These are phyloP conservation scores for Solanum chiquidenum DNA, from an alignment of 257 asterid genomes.

Conservation along the genomic window DNA sequence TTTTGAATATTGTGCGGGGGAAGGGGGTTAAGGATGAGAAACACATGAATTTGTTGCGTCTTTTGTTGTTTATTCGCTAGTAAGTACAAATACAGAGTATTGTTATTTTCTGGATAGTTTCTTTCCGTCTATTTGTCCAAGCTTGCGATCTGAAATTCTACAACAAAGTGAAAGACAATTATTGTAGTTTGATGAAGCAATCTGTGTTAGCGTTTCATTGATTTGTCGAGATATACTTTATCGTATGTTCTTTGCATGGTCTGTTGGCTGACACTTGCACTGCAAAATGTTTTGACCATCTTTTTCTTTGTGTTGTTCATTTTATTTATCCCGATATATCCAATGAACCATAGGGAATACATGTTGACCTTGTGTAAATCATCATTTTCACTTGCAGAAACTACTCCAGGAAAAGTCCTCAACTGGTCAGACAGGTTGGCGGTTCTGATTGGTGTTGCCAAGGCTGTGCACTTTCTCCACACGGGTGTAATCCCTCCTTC, in stretches of 20 bases:
- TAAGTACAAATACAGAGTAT: neutral
- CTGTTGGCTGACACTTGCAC: neutral
- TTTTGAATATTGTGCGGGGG: neutral
- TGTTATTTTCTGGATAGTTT: neutral
- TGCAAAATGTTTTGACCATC: neutral
- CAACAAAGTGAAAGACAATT: neutral
- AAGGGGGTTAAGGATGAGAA: neutral
- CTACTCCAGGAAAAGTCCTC: constrained; percentile 37
- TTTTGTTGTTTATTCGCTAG: neutral
- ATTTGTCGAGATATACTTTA: neutral
- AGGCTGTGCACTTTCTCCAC: constrained; percentile 76
- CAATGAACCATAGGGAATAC: neutral
- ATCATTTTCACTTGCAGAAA: constrained; percentile 23
- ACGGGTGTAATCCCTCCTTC: constrained; percentile 67
- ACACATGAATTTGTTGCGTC: neutral
- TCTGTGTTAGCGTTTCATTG: neutral
- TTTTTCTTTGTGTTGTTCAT: neutral
- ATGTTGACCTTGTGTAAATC: neutral
- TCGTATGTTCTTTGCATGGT: neutral
- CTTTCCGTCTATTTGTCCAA: neutral
- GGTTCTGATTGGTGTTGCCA: constrained; percentile 45
- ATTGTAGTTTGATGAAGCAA: neutral
- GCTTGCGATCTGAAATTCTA: neutral
- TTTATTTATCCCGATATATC: neutral
- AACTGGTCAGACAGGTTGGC: constrained; percentile 60